Evolutionary conservation across 2,329 filamentous ascomycete species (phyloP), one percentile per base, ranked within the genome.

Genomic region (Clonostachys byssicola): DNA sequence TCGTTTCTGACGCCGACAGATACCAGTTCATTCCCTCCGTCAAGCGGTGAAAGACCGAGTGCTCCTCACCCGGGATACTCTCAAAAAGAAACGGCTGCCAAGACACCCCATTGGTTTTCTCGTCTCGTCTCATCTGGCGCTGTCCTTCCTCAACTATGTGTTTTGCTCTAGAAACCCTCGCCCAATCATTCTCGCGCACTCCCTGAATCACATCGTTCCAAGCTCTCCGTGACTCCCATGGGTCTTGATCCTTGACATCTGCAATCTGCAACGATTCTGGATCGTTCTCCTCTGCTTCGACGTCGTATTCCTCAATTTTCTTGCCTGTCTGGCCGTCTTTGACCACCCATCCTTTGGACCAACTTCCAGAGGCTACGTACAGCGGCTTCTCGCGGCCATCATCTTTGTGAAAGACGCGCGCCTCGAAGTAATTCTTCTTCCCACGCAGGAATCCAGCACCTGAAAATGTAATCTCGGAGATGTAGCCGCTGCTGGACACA

Each of bases 121-220:
- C 89, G 46, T 77, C 68, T 56, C 80, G 80, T 50, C 91, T 79
- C 71, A 92, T 74, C 51, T 86, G 81, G 12, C 91, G 78, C 69
- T 96, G 91, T 30, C 82, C 81, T 58, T 92, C 86, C 64, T 96
- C 91, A 47, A 96, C 88, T 60, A 85, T 83, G 8, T 78, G 80
- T 71, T 96, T 96, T 60, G 91, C 86, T 1, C 67, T 65, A 0
- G 81, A 80, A 0, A 86, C 88, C 6, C 74, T 72, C 47, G 89
- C 81, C 77, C 92, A 86, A 58, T 96, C 85, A 20, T 87, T 87
- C 49, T 73, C 75, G n/a, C 73, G 67, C 48, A 96, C 86, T 20
- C 83, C 88, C 4, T 77, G 73, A 0, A 88, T 85, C 4, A 96
- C 90, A 51, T 85, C 85, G 34, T 73, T 73, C 91, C 91, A 96